Evolutionary conservation across 108 stramenopile genomes (phyloP).

Genomic region (Skeletonema menzelii): DNA sequence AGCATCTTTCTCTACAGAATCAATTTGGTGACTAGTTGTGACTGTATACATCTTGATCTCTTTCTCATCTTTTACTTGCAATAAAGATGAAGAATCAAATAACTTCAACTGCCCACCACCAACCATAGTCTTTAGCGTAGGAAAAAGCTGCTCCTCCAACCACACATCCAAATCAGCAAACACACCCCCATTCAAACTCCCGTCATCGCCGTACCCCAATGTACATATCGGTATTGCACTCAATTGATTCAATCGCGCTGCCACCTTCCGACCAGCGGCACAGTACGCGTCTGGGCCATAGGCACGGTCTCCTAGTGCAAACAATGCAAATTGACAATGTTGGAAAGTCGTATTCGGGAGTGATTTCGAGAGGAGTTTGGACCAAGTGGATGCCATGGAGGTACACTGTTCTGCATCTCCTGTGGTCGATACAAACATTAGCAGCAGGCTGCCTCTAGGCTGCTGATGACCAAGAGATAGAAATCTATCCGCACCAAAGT

Average conservation of each 20-base stretch:
- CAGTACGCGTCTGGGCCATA: slow-evolving; percentile 83
- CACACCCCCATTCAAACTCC: slow-evolving; percentile 75
- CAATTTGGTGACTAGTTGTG: not conserved
- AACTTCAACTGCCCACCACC: not conserved
- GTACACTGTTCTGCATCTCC: slow-evolving; percentile 85
- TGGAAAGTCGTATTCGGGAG: slow-evolving; percentile 46
- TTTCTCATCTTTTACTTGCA: not conserved
- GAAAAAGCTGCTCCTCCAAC: slow-evolving; percentile 52
- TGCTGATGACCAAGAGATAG: slow-evolving; percentile 7
- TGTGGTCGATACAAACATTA: slow-evolving; percentile 82
- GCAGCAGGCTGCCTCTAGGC: slow-evolving; percentile 19
- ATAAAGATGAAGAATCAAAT: not conserved
- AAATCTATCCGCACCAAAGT: slow-evolving; percentile 35
- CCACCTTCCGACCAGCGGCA: slow-evolving; percentile 84
- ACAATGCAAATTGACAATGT: slow-evolving; percentile 61
- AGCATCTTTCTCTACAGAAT: not conserved
- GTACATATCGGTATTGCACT: slow-evolving; percentile 57
- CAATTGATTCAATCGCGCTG: slow-evolving; percentile 74
- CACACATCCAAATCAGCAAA: slow-evolving; percentile 84
- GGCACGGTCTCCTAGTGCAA: slow-evolving; percentile 83
- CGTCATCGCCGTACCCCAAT: slow-evolving; percentile 88
- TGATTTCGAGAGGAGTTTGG: slow-evolving; percentile 59
- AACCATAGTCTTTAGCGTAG: slow-evolving; percentile 5
- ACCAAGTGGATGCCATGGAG: slow-evolving; percentile 71
- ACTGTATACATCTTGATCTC: not conserved